These are phyloP conservation scores for Ceratorhiza oryzae-sativae DNA, from an alignment of 1,284 basidiomycete genomes.

Conservation along the genomic window DNA sequence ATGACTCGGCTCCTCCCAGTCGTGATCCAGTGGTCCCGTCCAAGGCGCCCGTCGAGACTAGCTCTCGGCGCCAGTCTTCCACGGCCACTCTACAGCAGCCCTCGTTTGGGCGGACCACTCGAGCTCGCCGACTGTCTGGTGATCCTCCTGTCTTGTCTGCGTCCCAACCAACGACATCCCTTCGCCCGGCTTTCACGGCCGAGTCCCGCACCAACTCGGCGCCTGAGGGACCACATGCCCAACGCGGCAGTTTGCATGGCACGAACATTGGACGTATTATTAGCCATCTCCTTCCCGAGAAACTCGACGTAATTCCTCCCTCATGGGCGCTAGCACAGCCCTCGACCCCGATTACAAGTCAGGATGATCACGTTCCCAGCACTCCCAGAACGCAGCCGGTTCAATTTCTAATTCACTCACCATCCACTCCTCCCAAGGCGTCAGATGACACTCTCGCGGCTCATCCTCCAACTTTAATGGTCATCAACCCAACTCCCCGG, in stretches of 20 bases:
- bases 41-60: constrained; percentile 44
- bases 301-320: constrained; percentile 45
- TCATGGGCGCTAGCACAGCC: constrained; percentile 34
- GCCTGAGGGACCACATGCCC: not conserved
- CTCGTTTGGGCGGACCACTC: not conserved
- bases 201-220: constrained; percentile 32
- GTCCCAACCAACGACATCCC: constrained; percentile 21
- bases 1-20: constrained; percentile 44
- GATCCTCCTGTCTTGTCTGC: constrained; percentile 25
- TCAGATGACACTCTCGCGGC: constrained; percentile 40
- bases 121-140: not conserved
- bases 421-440: constrained; percentile 35
- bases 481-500: constrained; percentile 64
- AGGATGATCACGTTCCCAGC: constrained; percentile 7
- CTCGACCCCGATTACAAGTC: constrained; percentile 9
- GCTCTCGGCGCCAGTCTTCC: constrained; percentile 31
- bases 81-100: constrained; percentile 3
- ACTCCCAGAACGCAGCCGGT: constrained; percentile 28
- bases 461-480: constrained; percentile 48
- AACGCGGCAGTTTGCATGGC: constrained; percentile 8
- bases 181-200: constrained; percentile 8
- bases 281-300: constrained; percentile 61
- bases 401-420: constrained; percentile 34
- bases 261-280: constrained; percentile 60
- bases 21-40: constrained; percentile 23